Base-by-base conservation (phyloP, 345 rosid genomes). In the Microthlaspi erraticum region DNA sequence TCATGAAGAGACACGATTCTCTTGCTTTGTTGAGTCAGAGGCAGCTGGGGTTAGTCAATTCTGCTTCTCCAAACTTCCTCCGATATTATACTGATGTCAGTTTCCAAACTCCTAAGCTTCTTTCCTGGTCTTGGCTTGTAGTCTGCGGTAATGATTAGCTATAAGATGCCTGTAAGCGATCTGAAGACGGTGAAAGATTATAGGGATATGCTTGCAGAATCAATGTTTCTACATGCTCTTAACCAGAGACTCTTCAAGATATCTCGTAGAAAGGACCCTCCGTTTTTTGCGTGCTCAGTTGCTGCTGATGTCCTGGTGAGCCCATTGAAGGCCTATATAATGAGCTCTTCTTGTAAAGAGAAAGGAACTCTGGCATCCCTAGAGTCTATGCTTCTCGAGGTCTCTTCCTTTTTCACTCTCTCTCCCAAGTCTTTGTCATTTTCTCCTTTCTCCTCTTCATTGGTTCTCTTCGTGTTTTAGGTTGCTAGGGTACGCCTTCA, bases 331-430 rank as follows among this genome's bases (percentile, higher is more conserved):
- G 95, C 97, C 66, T 88, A 80, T 69, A 87, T 87, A 49, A 90
- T 93, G 84, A 81, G 84, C 66, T 83, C 98, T 18, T 81, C 85
- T 9, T 92, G 94, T 81, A 89, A 89, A 78, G 96, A 88, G 78
- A 86, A 79, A 78, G 96, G 94, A 67, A 86, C 91, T 60, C 69
- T 88, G 61, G 85, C 79, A 78, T 90, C 98, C 65, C 72, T 93
- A 48, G 90, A 93, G 71, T 93, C 97, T 42, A 87, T 93, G 90
- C 92, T 93, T 20, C 78, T 75, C 70, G 98, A 93, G 96, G 97
- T 88, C 20, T 65, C 64, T 60, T 60, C 68, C 60, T 55, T 20
- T 68, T 51, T 78, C 49, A 4, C 38, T 16, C 58, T 71, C 58
- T 71, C 48, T 46, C 26, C 26, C 34, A 9, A 66, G 50, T 41